A percentile compares a stretch with the other conserved stretches of the same genome.
phyloP scores from a whole-genome alignment of 75 land plant species.

The Azolla pinnata region DNA sequence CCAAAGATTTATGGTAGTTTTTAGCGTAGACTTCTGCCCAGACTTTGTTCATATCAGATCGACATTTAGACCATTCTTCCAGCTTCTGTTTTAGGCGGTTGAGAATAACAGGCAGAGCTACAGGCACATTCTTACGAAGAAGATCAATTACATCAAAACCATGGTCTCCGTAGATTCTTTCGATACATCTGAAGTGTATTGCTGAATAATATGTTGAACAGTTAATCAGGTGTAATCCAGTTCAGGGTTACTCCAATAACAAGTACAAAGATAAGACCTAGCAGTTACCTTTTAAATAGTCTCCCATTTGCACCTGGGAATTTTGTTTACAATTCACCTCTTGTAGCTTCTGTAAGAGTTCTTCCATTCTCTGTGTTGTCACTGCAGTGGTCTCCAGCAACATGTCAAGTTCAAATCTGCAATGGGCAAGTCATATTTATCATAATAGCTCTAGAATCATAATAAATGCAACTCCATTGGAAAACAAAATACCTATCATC shows the following conservation, averaged over 20 bases:
- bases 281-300: conserved; percentile 63
- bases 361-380: conserved; percentile 69
- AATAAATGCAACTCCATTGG: no score
- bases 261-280: no score
- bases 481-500: conserved; percentile 51
- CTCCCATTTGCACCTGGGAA: conserved; percentile 50
- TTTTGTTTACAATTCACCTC: conserved; percentile 41
- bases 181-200: conserved; percentile 70
- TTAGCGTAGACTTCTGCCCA: conserved; percentile 92
- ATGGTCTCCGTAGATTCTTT: conserved; percentile 88
- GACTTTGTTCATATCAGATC: conserved; percentile 83
- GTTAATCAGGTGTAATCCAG: no score
- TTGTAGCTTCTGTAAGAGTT: conserved; percentile 53
- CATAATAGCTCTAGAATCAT: background rate
- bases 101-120: conserved; percentile 65
- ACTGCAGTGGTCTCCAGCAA: conserved; percentile 63
- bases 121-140: conserved; percentile 54
- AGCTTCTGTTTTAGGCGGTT: conserved; percentile 80
- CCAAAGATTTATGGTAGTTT: conserved; percentile 91
- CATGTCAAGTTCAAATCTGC: conserved; percentile 86
- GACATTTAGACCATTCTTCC: conserved; percentile 78
- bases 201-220: no score
- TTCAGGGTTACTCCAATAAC: no score
- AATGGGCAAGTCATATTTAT: background rate
- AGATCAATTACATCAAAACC: conserved; percentile 83